Evolutionary conservation across 2,329 filamentous ascomycete genomes (phyloP).

Genomic region (Leptographium lundbergii): DNA sequence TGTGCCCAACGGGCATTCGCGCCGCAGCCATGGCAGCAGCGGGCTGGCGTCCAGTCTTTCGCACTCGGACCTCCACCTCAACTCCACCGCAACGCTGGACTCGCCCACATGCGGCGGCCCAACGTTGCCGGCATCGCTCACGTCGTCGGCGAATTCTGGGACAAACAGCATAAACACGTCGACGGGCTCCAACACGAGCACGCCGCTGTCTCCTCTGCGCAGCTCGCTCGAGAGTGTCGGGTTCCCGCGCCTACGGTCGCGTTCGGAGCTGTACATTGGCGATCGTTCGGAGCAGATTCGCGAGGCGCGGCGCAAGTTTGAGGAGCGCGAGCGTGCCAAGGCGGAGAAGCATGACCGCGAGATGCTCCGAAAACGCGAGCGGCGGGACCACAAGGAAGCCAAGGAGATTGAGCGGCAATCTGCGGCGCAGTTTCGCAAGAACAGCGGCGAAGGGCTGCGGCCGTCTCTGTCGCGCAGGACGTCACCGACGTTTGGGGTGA

Average conservation of each 20-base stretch:
- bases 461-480: conserved; percentile 13
- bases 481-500: conserved; percentile 12
- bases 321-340: conserved; percentile 48
- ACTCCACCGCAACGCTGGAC: conserved; percentile 17
- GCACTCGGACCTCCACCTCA: conserved; percentile 34
- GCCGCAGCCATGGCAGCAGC: conserved; percentile 5
- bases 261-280: conserved; percentile 44
- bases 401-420: conserved; percentile 35
- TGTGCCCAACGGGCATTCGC: conserved; percentile 3
- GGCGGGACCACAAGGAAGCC: conserved; percentile 44
- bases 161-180: not conserved
- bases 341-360: conserved; percentile 50
- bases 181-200: conserved; percentile 13
- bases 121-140: conserved; percentile 6
- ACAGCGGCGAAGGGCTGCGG: conserved; percentile 17
- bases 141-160: conserved; percentile 13
- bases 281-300: conserved; percentile 44
- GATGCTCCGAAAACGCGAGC: conserved; percentile 44
- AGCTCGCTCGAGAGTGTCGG: conserved; percentile 42
- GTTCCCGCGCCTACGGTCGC: conserved; percentile 44
- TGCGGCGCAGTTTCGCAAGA: conserved; percentile 24
- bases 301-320: conserved; percentile 49
- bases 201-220: conserved; percentile 40
- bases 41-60: conserved; percentile 26
- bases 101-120: conserved; percentile 13